phyloP scores from a whole-genome alignment of 805 yeast species.

The Deakozyma indianensis region DNA sequence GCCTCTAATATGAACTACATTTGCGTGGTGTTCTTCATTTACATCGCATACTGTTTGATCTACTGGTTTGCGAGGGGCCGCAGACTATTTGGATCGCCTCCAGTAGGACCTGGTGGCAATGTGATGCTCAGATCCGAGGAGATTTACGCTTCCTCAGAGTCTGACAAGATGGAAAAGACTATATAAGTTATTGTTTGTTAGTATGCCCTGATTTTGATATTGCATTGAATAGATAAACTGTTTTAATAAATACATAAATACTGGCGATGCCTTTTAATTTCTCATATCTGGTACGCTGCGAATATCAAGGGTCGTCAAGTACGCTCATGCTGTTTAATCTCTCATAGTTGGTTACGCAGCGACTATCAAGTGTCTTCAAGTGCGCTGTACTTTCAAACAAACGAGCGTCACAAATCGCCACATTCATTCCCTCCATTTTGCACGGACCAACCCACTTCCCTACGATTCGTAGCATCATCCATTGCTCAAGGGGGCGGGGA shows the following conservation, averaged over 20 bases:
- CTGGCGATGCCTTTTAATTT: too few relatives aligned
- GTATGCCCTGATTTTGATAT: too few relatives aligned
- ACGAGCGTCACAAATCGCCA: not conserved
- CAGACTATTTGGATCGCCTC: not conserved
- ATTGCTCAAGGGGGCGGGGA: not conserved
- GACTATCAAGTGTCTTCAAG: too few relatives aligned
- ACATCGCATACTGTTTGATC: conserved; percentile 20
- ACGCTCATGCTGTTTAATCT: too few relatives aligned
- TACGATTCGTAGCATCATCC: not conserved
- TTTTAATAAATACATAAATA: too few relatives aligned
- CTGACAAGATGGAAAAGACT: not conserved
- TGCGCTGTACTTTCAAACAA: not conserved
- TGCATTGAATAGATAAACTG: too few relatives aligned
- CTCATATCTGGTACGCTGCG: too few relatives aligned
- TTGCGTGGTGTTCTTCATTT: conserved; percentile 33
- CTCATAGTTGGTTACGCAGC: too few relatives aligned
- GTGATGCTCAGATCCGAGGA: not conserved
- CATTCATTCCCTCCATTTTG: not conserved
- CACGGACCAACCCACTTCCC: not conserved
- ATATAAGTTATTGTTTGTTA: not conserved
- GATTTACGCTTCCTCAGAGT: not conserved
- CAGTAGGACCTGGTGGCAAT: not conserved
- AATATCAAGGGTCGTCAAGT: too few relatives aligned
- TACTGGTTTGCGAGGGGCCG: conserved; percentile 10
- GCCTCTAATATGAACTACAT: conserved; percentile 56